Conservation (phyloP, 208 protist species). For the Leishmania gerbilli region DNA sequence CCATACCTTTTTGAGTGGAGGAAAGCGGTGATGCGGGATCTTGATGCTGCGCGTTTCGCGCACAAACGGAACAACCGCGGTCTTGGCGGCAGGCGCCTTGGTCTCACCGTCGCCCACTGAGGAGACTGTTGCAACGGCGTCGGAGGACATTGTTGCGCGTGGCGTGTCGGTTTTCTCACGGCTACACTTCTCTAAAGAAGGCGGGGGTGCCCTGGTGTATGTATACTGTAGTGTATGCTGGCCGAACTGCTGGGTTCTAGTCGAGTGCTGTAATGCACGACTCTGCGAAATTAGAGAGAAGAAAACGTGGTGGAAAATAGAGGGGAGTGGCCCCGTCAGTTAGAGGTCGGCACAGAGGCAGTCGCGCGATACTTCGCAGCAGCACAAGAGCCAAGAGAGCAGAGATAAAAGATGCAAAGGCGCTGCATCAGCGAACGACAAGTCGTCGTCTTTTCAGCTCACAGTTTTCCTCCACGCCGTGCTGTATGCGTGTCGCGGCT, state of each 20-base stretch:
- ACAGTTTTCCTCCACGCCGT: background rate
- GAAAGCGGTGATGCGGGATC: conserved; percentile 97
- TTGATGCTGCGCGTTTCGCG: conserved; percentile 82
- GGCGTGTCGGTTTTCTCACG: background rate
- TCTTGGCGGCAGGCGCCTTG: conserved; percentile 12
- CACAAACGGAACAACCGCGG: conserved; percentile 35
- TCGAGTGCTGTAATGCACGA: background rate
- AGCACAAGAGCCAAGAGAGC: background rate
- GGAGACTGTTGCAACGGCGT: conserved; percentile 2
- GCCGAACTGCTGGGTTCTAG: background rate
- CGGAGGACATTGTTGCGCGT: background rate
- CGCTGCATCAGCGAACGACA: background rate
- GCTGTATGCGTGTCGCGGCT: background rate
- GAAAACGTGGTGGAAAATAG: background rate
- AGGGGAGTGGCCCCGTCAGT: background rate
- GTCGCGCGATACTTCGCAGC: background rate
- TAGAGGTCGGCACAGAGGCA: background rate
- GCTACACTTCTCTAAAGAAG: too few species aligned
- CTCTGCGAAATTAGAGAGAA: background rate
- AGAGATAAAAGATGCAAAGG: background rate
- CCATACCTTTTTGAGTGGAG: conserved; percentile 98
- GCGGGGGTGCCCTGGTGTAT: background rate
- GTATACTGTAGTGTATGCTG: background rate
- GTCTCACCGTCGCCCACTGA: conserved; percentile 9
- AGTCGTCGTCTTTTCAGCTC: background rate